Percentiles rank a stretch among this genome's conserved stretches.
Conservation (phyloP, 2,329 filamentous ascomycete genomes). For the Pyricularia sp. region DNA sequence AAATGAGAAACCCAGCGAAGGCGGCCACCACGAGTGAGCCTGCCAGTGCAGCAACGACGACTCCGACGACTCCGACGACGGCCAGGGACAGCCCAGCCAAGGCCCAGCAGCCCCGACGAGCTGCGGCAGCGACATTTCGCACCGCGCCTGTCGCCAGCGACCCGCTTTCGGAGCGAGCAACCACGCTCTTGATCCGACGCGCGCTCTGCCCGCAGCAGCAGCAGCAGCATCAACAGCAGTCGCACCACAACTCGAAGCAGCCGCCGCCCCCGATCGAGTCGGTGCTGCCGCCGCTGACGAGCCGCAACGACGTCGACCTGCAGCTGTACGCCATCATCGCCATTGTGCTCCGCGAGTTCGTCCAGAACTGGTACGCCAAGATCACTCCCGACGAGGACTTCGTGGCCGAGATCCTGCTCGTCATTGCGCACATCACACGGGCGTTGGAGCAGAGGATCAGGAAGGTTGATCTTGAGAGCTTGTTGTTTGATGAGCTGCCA, state of each 20-base stretch:
- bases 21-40: neutral
- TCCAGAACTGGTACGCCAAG: slow-evolving; percentile 86
- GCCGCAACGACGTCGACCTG: slow-evolving; percentile 85
- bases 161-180: slow-evolving; percentile 68
- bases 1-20: neutral
- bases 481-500: slow-evolving; percentile 83
- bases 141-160: slow-evolving; percentile 25
- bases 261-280: slow-evolving; percentile 59
- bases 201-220: slow-evolving; percentile 62
- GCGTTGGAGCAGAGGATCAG: slow-evolving; percentile 79
- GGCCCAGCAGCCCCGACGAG: slow-evolving; percentile 8
- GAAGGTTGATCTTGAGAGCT: slow-evolving; percentile 70
- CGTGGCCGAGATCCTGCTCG: slow-evolving; percentile 76
- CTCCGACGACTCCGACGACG: neutral
- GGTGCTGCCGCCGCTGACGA: slow-evolving; percentile 81
- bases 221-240: neutral
- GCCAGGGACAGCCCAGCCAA: neutral
- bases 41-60: neutral
- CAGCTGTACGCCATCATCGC: slow-evolving; percentile 90
- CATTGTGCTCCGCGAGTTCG: slow-evolving; percentile 80
- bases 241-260: slow-evolving; percentile 21
- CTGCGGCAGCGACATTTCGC: slow-evolving; percentile 16
- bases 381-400: slow-evolving; percentile 88
- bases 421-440: slow-evolving; percentile 86
- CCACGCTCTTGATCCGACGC: slow-evolving; percentile 69